Percentiles rank a stretch among this genome's conserved stretches.
phyloP scores from a whole-genome alignment of 2,329 filamentous ascomycete species.

The Neonectria sp. region DNA sequence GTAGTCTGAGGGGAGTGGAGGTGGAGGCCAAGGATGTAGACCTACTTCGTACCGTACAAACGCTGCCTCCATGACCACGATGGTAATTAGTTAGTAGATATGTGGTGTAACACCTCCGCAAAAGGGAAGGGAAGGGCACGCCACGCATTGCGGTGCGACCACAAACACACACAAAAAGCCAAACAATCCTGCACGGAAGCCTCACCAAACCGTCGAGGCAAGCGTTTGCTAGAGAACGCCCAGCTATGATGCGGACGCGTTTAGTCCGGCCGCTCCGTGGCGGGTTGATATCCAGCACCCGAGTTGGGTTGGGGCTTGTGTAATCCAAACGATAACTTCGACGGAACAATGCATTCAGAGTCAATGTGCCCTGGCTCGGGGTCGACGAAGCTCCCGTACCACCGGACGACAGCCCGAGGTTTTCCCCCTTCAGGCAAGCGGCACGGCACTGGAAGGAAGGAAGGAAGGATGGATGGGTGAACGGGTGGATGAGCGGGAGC shows the following conservation, averaged over 20 bases:
- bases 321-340: not conserved
- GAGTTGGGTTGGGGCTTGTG: not conserved
- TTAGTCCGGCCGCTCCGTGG: not conserved
- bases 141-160: conserved; percentile 18
- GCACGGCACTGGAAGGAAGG: conserved; percentile 22
- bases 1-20: conserved; percentile 6
- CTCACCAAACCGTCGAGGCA: conserved; percentile 3
- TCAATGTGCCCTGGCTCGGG: not conserved
- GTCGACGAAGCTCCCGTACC: conserved; percentile 16
- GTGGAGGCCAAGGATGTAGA: conserved; percentile 11
- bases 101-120: conserved; percentile 28
- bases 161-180: not conserved
- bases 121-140: conserved; percentile 1
- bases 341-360: not conserved
- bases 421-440: conserved; percentile 17
- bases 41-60: not conserved
- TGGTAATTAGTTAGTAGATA: not conserved
- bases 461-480: conserved; percentile 11
- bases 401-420: conserved; percentile 21
- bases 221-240: conserved; percentile 6
- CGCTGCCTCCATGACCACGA: not conserved
- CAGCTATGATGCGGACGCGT: not conserved
- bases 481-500: conserved; percentile 9
- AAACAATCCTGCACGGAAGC: conserved; percentile 12
- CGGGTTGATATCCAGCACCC: not conserved